A percentile compares a stretch with the other conserved stretches of the same genome.
These are phyloP conservation scores for Salvia hispanica DNA, from an alignment of 257 asterid genomes.

Conservation along the genomic window DNA sequence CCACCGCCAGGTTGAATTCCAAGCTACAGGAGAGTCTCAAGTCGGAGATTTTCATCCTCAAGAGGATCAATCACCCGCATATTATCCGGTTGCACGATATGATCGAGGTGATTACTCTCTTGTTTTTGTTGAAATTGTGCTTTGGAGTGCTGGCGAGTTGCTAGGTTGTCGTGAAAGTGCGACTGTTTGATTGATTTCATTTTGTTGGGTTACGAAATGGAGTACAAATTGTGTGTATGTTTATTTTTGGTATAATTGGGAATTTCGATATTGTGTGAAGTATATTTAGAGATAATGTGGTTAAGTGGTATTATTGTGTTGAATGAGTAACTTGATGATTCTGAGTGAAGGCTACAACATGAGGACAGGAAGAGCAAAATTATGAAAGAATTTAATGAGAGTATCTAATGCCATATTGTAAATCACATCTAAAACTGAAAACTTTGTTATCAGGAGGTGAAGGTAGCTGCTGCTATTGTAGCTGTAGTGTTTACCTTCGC, in stretches of 20 bases:
- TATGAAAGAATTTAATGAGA: not conserved
- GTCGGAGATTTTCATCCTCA: slow-evolving; percentile 84
- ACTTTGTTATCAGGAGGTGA: slow-evolving; percentile 8
- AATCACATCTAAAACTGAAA: not conserved
- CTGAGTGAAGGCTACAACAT: slow-evolving; percentile 1
- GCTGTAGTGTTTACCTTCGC: slow-evolving; percentile 7
- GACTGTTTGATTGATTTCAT: slow-evolving; percentile 6
- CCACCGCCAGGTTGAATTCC: slow-evolving; percentile 55
- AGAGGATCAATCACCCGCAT: slow-evolving; percentile 83
- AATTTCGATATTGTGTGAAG: not conserved
- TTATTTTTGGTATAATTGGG: not conserved
- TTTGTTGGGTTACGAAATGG: slow-evolving; percentile 3
- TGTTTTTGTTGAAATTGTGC: slow-evolving; percentile 4
- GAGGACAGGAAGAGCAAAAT: not conserved
- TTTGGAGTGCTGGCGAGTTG: slow-evolving; percentile 9
- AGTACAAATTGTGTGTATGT: not conserved
- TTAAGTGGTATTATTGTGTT: not conserved
- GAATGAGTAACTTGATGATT: slow-evolving; percentile 10
- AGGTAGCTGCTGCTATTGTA: slow-evolving; percentile 16
- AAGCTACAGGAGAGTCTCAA: slow-evolving; percentile 79
- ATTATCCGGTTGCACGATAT: slow-evolving; percentile 89
- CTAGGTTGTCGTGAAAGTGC: not conserved
- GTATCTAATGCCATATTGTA: not conserved
- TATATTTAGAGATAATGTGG: not conserved
- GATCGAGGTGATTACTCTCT: slow-evolving; percentile 64